phyloP scores from a whole-genome alignment of 2,329 filamentous ascomycete species.

The Hypoxylon sp. region DNA sequence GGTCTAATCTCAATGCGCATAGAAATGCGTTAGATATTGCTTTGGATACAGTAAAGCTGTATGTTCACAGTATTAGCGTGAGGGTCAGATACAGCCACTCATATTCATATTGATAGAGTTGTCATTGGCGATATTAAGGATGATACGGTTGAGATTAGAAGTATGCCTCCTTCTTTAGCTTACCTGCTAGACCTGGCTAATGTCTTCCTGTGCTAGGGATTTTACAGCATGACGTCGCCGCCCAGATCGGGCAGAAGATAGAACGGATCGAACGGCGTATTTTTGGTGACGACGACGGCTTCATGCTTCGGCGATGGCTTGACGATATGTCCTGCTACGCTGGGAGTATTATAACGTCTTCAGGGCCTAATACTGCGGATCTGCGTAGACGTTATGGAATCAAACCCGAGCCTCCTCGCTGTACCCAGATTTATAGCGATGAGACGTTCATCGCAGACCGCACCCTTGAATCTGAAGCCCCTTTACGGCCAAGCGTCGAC shows the following conservation, averaged over 20 bases:
- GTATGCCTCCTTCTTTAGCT: neutral
- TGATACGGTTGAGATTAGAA: neutral
- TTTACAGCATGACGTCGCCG: neutral
- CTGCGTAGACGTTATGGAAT: neutral
- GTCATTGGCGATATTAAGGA: neutral
- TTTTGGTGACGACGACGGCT: neutral
- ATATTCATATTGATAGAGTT: neutral
- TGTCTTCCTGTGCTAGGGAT: neutral
- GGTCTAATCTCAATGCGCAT: conserved; percentile 15
- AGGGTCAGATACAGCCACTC: no score
- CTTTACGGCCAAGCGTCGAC: neutral
- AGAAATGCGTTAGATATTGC: conserved; percentile 1
- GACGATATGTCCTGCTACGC: neutral
- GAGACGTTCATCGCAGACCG: neutral
- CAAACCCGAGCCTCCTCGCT: neutral
- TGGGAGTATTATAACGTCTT: neutral
- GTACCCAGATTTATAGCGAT: neutral
- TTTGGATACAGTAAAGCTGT: conserved; percentile 5
- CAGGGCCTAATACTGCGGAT: neutral
- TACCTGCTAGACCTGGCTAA: neutral
- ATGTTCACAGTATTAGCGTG: neutral
- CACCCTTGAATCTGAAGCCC: no score
- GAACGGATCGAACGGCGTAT: neutral
- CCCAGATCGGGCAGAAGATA: neutral
- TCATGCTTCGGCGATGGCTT: neutral